phyloP scores from a whole-genome alignment of 352 stramenopile genomes.

The Phytophthora fragariaefolia region DNA sequence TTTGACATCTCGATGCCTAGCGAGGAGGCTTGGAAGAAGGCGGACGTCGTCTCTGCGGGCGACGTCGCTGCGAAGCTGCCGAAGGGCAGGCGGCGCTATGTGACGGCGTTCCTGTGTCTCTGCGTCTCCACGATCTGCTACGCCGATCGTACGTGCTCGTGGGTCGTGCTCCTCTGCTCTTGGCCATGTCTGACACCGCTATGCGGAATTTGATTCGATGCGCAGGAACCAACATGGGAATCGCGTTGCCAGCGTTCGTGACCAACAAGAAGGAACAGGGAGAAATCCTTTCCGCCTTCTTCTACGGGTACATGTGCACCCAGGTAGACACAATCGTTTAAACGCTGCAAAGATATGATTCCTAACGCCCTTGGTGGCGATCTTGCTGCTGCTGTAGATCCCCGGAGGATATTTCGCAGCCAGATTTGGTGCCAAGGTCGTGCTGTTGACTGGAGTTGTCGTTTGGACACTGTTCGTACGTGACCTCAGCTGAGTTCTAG shows the following conservation, averaged over 20 bases:
- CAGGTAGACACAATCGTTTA: conserved; percentile 49
- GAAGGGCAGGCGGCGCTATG: conserved; percentile 59
- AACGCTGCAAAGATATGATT: not conserved
- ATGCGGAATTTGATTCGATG: conserved; percentile 23
- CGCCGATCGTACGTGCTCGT: conserved; percentile 64
- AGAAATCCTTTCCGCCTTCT: conserved; percentile 85
- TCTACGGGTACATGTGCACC: conserved; percentile 89
- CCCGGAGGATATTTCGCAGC: conserved; percentile 76
- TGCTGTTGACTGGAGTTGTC: conserved; percentile 78
- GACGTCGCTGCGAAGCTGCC: conserved; percentile 25
- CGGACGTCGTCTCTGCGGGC: conserved; percentile 1
- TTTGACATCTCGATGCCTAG: conserved; percentile 30
- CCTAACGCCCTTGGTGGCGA: not conserved
- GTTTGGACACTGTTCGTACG: conserved; percentile 86
- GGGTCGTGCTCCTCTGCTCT: not conserved
- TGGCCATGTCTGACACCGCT: not conserved
- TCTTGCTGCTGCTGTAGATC: conserved; percentile 50
- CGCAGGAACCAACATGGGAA: conserved; percentile 87
- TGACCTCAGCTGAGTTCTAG: not conserved
- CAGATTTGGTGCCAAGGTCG: conserved; percentile 73
- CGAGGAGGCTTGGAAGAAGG: conserved; percentile 30
- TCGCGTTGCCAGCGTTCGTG: conserved; percentile 80
- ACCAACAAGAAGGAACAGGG: conserved; percentile 79
- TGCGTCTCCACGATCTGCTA: conserved; percentile 87
- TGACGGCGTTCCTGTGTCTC: conserved; percentile 77